A percentile compares a stretch with the other conserved stretches of the same genome.
Evolutionary conservation across 2,329 filamentous ascomycete species (phyloP).

Genomic region (Cyphellophora europaea): DNA sequence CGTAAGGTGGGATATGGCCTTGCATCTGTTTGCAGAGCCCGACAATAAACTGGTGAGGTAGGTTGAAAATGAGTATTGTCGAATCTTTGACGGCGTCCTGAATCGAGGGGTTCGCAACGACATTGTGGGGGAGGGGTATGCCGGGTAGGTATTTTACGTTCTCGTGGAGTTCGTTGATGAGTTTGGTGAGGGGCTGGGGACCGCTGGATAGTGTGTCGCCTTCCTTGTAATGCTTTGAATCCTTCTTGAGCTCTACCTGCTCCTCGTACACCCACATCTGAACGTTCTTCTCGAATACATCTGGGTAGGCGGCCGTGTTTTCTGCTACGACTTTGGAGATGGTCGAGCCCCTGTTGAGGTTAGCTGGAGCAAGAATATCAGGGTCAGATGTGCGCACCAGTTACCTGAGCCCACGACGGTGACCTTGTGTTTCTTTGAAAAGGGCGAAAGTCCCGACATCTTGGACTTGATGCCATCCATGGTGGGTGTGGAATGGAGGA

Average conservation of each 20-base stretch:
- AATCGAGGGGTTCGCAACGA: conserved; percentile 74
- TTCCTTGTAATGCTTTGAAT: conserved; percentile 63
- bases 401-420: conserved; percentile 93
- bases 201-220: conserved; percentile 48
- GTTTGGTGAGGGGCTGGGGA: conserved; percentile 74
- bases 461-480: neutral
- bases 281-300: conserved; percentile 78
- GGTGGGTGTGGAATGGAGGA: neutral
- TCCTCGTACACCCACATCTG: conserved; percentile 99
- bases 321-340: conserved; percentile 96
- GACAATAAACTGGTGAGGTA: conserved; percentile 91
- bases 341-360: conserved; percentile 67
- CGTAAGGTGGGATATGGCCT: conserved; percentile 84
- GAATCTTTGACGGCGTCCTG: conserved; percentile 72
- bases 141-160: conserved; percentile 97
- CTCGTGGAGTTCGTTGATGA: conserved; percentile 91
- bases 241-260: conserved; percentile 63
- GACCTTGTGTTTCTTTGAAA: conserved; percentile 74
- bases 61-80: conserved; percentile 89
- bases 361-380: conserved; percentile 1
- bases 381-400: conserved; percentile 52
- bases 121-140: conserved; percentile 70
- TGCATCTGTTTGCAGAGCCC: conserved; percentile 74
- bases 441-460: neutral
- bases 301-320: conserved; percentile 67